These are phyloP conservation scores for Salinomyces thailandicus DNA, from an alignment of 2,329 filamentous ascomycete species.

Conservation along the genomic window DNA sequence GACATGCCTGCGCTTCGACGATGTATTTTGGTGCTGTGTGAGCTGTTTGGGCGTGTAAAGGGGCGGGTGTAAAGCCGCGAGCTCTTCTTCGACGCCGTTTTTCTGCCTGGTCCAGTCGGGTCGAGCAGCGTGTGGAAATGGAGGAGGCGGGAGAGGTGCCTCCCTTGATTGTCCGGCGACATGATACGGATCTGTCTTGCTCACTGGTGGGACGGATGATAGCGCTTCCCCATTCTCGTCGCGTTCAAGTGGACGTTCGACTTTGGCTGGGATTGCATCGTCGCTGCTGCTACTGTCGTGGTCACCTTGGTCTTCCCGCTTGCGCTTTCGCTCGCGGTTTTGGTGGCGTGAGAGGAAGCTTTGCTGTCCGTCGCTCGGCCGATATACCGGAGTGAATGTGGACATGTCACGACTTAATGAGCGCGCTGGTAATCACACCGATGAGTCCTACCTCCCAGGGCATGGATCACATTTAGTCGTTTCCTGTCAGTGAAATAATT, in stretches of 20 bases:
- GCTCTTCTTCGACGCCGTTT: constrained; percentile 28
- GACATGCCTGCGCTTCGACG: constrained; percentile 47
- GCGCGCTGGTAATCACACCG: too few relatives aligned
- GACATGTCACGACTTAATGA: too few relatives aligned
- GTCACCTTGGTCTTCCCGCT: constrained; percentile 11
- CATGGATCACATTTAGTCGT: too few relatives aligned
- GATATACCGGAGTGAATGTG: constrained; percentile 24
- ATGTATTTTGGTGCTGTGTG: constrained; percentile 13
- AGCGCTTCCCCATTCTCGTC: not conserved
- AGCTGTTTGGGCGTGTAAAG: constrained; percentile 24
- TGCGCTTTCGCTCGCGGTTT: constrained; percentile 19
- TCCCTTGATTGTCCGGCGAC: constrained; percentile 33
- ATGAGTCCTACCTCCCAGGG: too few relatives aligned
- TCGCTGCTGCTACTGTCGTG: constrained; percentile 8
- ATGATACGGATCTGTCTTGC: constrained; percentile 25
- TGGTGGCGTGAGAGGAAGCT: constrained; percentile 18
- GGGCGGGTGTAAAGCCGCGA: constrained; percentile 33
- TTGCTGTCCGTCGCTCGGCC: constrained; percentile 12
- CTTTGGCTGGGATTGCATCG: constrained; percentile 4
- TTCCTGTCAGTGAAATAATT: too few relatives aligned
- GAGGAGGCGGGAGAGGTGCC: constrained; percentile 29
- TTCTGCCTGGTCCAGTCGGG: constrained; percentile 9
- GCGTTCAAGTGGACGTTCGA: not conserved
- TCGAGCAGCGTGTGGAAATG: constrained; percentile 36
- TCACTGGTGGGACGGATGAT: constrained; percentile 13